phyloP scores from a whole-genome alignment of 805 yeast species.

The Zygoascus biomembranicola region DNA sequence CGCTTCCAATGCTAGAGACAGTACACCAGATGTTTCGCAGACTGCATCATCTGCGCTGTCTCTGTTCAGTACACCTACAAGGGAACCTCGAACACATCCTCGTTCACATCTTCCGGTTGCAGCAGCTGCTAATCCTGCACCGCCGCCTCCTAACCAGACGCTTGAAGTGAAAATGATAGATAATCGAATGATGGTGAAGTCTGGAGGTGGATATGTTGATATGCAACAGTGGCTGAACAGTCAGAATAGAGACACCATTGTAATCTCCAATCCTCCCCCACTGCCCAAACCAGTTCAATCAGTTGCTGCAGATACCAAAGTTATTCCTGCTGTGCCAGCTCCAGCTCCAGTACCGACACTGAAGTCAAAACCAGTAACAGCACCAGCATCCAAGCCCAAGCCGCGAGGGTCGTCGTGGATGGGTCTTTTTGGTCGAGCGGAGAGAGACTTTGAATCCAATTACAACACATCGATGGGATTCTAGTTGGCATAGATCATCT shows the following conservation, averaged over 20 bases:
- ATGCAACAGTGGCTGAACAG: conserved; percentile 25
- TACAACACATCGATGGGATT: background rate
- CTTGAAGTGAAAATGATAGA: conserved; percentile 19
- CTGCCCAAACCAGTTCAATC: background rate
- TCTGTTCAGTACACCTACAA: background rate
- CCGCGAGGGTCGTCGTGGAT: background rate
- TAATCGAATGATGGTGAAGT: conserved; percentile 21
- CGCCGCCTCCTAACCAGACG: conserved; percentile 5
- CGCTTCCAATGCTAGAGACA: background rate
- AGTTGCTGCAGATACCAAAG: too few relatives aligned
- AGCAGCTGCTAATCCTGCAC: conserved; percentile 1
- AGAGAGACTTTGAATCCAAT: conserved; percentile 1
- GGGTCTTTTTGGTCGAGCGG: background rate
- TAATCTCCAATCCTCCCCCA: background rate
- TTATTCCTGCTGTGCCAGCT: too few relatives aligned
- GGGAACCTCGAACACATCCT: background rate
- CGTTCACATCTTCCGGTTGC: background rate
- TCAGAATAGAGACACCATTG: conserved; percentile 7
- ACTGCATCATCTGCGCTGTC: background rate
- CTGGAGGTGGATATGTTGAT: conserved; percentile 16
- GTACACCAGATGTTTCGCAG: background rate
- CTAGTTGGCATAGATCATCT: background rate
- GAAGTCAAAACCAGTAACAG: background rate
- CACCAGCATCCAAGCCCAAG: background rate
- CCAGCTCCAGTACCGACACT: background rate